A percentile compares a stretch with the other conserved stretches of the same genome.
Evolutionary conservation across 2,329 filamentous ascomycete species (phyloP).

Genomic region (Epichloe uncinata): DNA sequence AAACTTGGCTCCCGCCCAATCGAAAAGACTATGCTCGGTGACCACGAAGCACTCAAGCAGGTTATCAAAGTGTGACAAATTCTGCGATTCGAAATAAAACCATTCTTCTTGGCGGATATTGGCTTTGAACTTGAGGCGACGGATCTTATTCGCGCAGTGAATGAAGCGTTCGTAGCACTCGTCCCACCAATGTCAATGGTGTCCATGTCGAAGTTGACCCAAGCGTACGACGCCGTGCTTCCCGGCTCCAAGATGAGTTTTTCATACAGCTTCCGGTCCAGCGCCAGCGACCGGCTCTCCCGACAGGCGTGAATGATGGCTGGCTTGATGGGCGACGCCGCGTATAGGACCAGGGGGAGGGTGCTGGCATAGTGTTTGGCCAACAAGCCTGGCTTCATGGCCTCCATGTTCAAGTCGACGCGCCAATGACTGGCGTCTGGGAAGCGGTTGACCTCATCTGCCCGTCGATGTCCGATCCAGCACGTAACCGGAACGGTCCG

Average conservation of each 20-base stretch:
- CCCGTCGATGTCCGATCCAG: too few species aligned
- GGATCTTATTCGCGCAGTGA: neutral
- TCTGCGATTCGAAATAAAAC: neutral
- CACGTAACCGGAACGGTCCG: too few species aligned
- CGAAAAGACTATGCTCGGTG: too few species aligned
- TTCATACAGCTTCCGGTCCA: neutral
- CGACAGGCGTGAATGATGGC: neutral
- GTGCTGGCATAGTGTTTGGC: too few species aligned
- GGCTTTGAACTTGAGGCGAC: neutral
- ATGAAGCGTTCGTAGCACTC: neutral
- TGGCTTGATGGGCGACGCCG: neutral
- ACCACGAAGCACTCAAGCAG: too few species aligned
- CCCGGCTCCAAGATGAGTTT: neutral
- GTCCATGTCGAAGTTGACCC: neutral
- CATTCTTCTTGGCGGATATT: neutral
- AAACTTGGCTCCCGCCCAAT: too few species aligned
- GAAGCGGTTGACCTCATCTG: too few species aligned
- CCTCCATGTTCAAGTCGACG: too few species aligned
- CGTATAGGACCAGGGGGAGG: neutral
- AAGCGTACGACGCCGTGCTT: neutral
- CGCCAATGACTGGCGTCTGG: too few species aligned
- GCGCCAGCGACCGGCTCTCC: neutral
- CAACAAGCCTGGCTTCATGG: too few species aligned
- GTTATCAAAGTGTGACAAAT: too few species aligned
- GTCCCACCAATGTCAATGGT: neutral